Evolutionary conservation across 352 stramenopile species (phyloP).

Genomic region (Phytophthora megakarya): DNA sequence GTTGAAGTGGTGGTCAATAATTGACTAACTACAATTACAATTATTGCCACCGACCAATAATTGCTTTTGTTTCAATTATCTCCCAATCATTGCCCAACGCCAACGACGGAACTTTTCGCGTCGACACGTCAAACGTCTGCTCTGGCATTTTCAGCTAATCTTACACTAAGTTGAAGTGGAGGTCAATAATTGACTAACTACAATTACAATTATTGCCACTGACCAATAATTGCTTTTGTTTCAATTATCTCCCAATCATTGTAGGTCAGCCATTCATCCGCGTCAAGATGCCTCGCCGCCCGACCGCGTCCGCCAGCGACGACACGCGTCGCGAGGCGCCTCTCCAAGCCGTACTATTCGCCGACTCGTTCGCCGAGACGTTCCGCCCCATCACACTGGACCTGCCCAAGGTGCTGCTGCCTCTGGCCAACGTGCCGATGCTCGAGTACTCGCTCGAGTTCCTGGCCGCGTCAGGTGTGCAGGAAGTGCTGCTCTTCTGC

Average conservation of each 20-base stretch:
- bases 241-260: background rate
- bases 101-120: constrained; percentile 45
- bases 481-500: constrained; percentile 97
- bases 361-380: constrained; percentile 94
- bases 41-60: too few relatives aligned
- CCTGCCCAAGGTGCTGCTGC: constrained; percentile 93
- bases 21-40: too few relatives aligned
- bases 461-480: constrained; percentile 91
- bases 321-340: constrained; percentile 91
- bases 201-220: too few relatives aligned
- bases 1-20: too few relatives aligned
- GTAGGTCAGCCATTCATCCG: constrained; percentile 4
- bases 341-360: constrained; percentile 97
- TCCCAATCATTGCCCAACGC: constrained; percentile 30
- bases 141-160: background rate
- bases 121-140: constrained; percentile 29
- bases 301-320: constrained; percentile 39
- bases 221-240: too few relatives aligned
- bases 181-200: too few relatives aligned
- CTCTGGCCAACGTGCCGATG: constrained; percentile 96
- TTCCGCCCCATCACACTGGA: constrained; percentile 93
- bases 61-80: background rate
- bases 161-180: too few relatives aligned
- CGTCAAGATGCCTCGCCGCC: constrained; percentile 17
- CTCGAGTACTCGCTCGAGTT: constrained; percentile 98